Evolutionary conservation across 73 alveolate species (phyloP), one percentile per base, ranked within the genome.

Genomic region (Urostyla sp.): DNA sequence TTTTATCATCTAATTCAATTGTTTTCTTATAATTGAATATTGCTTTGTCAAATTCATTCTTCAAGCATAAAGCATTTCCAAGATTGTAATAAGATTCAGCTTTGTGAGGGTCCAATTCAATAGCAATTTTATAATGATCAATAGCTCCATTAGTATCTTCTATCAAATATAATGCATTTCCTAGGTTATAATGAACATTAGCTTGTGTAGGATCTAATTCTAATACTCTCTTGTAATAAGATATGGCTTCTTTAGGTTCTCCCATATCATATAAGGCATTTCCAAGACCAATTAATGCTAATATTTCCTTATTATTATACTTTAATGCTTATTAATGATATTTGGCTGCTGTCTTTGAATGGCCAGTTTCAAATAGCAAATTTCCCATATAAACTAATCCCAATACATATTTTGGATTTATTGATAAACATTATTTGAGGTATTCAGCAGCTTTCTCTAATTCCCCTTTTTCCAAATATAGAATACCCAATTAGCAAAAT

Each of bases 261-360:
- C 92, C 95, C 87, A 84, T 45, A 34, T 91, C 94, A 51, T 94
- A 94, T 27, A 84, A 78, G 26, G 97, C 96, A 85, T 94, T 94
- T 10, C 95, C 98, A n/a, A 91, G 55, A n/a, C 98, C 98, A 18
- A 94, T 90, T n/a, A 91, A 59, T 4, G 97, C 97, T 67, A 91
- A 87, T 66, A 94, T 88, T 51, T 94, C 98, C 20, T 55, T 74
- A 18, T 90, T 90, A 76, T 91, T 92, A n/a, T 75, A 58, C 52
- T 75, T 84, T 20, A 94, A 59, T 0, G 98, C 98, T 53, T 87
- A 67, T 48, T 72, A 37, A 53, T 84, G 95, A 72, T 89, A 94
- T 58, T 75, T 91, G 0, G 91, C 90, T 0, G 98, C 95, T 21
- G 86, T 84, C 24, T 92, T 87, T 4, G 97, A 91, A 52, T 91